Conservation (phyloP, 805 yeast species). For the Zygosaccharomyces kombuchaensis region DNA sequence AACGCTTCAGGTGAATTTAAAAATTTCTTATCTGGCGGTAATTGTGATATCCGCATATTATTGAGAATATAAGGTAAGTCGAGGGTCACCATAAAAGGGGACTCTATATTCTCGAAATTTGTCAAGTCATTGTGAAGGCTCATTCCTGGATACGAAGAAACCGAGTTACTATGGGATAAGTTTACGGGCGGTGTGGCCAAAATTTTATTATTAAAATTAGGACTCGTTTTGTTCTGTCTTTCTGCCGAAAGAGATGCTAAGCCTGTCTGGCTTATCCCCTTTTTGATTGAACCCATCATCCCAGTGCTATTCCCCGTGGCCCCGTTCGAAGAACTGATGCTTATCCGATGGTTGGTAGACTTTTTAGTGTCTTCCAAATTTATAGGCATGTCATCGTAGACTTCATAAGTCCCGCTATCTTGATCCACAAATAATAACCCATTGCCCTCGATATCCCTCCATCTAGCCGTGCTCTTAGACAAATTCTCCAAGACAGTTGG, state of each 20-base stretch:
- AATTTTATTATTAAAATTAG: slow-evolving; percentile 21
- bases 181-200: slow-evolving; percentile 10
- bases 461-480: slow-evolving; percentile 25
- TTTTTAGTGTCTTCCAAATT: slow-evolving; percentile 12
- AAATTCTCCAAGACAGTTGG: slow-evolving; percentile 33
- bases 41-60: slow-evolving; percentile 25
- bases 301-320: slow-evolving; percentile 5
- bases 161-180: slow-evolving; percentile 9
- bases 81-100: slow-evolving; percentile 28
- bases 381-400: slow-evolving; percentile 6
- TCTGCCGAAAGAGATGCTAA: slow-evolving; percentile 14
- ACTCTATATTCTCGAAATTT: slow-evolving; percentile 9
- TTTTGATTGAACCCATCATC: slow-evolving; percentile 14
- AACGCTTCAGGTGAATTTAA: slow-evolving; percentile 11
- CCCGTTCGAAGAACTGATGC: slow-evolving; percentile 6
- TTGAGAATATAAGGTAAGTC: slow-evolving; percentile 32
- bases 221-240: slow-evolving; percentile 16
- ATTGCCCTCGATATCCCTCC: slow-evolving; percentile 38
- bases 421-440: slow-evolving; percentile 32
- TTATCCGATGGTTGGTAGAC: slow-evolving; percentile 7
- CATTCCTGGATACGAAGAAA: slow-evolving; percentile 15
- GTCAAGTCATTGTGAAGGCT: slow-evolving; percentile 10
- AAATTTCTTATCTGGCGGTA: slow-evolving; percentile 12
- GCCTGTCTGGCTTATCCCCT: slow-evolving; percentile 19
- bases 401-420: slow-evolving; percentile 24